phyloP scores from a whole-genome alignment of 805 yeast genomes.

The Candida endomychidarum region DNA sequence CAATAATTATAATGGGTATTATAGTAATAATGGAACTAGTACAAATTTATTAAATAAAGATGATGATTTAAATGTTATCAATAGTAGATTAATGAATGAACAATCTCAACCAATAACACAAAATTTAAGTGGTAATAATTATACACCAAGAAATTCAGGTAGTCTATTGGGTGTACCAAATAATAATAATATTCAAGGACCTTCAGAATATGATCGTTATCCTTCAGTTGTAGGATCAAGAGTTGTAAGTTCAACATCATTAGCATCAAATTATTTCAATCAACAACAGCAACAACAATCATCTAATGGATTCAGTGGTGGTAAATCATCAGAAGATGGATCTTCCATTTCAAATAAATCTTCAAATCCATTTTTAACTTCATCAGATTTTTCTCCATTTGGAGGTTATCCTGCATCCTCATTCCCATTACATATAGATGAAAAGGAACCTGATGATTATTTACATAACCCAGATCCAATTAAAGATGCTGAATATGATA shows the following conservation, averaged over 20 bases:
- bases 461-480: slow-evolving; percentile 96
- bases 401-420: slow-evolving; percentile 96
- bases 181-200: slow-evolving; percentile 31
- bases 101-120: slow-evolving; percentile 11
- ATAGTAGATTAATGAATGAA: slow-evolving; percentile 14
- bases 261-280: slow-evolving; percentile 22
- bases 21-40: slow-evolving; percentile 40
- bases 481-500: slow-evolving; percentile 83
- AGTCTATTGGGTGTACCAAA: slow-evolving; percentile 7
- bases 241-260: slow-evolving; percentile 50
- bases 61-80: slow-evolving; percentile 14
- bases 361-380: slow-evolving; percentile 40
- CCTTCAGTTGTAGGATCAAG: slow-evolving; percentile 62
- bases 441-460: slow-evolving; percentile 93
- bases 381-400: slow-evolving; percentile 77
- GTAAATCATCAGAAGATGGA: slow-evolving; percentile 20
- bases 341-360: slow-evolving; percentile 21
- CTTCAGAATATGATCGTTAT: slow-evolving; percentile 66
- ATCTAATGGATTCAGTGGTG: slow-evolving; percentile 9
- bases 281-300: slow-evolving; percentile 7
- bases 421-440: slow-evolving; percentile 88
- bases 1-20: slow-evolving; percentile 43
- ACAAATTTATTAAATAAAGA: slow-evolving; percentile 32
- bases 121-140: slow-evolving; percentile 7
- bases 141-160: slow-evolving; percentile 7